Evolutionary conservation across 2,329 filamentous ascomycete genomes (phyloP).

Genomic region (Fusarium hainanense): DNA sequence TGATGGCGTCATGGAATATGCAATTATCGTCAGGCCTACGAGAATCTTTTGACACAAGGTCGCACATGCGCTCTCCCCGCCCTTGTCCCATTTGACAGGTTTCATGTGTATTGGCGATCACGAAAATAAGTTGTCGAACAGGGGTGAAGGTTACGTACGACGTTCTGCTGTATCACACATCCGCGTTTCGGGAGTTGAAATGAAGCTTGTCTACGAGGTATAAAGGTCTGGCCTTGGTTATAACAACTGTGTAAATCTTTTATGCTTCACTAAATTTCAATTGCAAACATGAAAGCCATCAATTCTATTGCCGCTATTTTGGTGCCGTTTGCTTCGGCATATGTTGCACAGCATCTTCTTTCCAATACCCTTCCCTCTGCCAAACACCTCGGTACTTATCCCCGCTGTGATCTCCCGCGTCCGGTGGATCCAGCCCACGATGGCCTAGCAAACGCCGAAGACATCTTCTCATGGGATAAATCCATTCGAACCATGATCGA

Average conservation of each 20-base stretch:
- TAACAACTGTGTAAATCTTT: too few relatives aligned
- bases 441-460: slow-evolving; percentile 41
- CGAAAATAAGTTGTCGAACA: not conserved
- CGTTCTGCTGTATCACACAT: not conserved
- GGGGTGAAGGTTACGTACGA: not conserved
- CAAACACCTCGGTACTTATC: fast-evolving
- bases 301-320: too few relatives aligned
- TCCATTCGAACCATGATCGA: slow-evolving; percentile 50
- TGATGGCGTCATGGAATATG: not conserved
- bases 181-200: not conserved
- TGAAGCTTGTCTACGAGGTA: fast-evolving
- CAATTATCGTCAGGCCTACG: not conserved
- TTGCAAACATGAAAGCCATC: too few relatives aligned
- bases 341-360: not conserved
- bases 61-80: fast-evolving
- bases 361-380: fast-evolving
- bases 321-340: not conserved
- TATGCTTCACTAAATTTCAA: too few relatives aligned
- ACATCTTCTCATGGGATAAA: slow-evolving; percentile 46
- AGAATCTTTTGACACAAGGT: fast-evolving
- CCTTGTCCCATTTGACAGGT: fast-evolving
- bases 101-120: not conserved
- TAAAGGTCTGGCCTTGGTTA: not conserved
- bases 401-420: slow-evolving; percentile 46
- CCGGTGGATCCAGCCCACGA: slow-evolving; percentile 46